phyloP scores from a whole-genome alignment of 2,329 filamentous ascomycete genomes.

The Simplicillium sp. region DNA sequence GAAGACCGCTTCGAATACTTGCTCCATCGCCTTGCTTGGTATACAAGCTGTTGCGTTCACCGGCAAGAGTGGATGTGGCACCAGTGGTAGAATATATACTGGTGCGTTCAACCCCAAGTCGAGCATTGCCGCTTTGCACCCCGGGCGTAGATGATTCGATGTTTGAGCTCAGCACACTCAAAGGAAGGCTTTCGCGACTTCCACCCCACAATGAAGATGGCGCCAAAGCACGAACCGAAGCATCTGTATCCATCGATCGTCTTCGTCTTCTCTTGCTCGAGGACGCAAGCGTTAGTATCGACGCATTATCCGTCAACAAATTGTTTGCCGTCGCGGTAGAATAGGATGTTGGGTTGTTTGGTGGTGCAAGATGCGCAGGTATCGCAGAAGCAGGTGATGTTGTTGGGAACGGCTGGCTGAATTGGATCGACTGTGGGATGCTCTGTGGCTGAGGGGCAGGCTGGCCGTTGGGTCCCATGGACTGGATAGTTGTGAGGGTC shows the following conservation, averaged over 20 bases:
- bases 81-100: conserved; percentile 76
- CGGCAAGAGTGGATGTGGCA: conserved; percentile 52
- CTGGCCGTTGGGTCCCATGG: conserved; percentile 49
- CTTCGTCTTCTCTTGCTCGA: conserved; percentile 70
- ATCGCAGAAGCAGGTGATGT: conserved; percentile 61
- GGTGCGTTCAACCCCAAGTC: conserved; percentile 50
- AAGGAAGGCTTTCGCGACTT: conserved; percentile 67
- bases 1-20: conserved; percentile 67
- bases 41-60: conserved; percentile 77
- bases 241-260: conserved; percentile 76
- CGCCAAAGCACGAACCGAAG: conserved; percentile 74
- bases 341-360: conserved; percentile 59
- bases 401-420: conserved; percentile 56
- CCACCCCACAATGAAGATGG: conserved; percentile 76
- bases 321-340: conserved; percentile 73
- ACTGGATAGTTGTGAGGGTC: conserved; percentile 79
- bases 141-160: conserved; percentile 44
- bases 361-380: conserved; percentile 56
- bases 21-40: conserved; percentile 61
- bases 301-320: conserved; percentile 75
- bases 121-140: conserved; percentile 41
- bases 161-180: conserved; percentile 69
- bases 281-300: conserved; percentile 74
- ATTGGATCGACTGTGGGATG: conserved; percentile 44
- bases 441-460: conserved; percentile 24